phyloP scores from a whole-genome alignment of 352 stramenopile species.

The Lagenidium giganteum region DNA sequence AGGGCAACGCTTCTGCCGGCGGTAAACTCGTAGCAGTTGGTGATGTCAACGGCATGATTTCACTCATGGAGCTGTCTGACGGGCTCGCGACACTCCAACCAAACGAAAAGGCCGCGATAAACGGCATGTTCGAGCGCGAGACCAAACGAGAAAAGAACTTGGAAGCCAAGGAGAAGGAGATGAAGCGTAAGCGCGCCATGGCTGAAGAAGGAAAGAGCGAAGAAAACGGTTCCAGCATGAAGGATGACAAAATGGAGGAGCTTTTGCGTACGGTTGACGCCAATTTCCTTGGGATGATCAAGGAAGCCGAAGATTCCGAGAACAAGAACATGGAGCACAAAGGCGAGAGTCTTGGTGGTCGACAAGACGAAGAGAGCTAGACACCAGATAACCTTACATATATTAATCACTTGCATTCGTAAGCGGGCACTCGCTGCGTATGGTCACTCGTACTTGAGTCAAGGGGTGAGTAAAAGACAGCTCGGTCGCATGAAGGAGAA shows the following conservation, averaged over 20 bases:
- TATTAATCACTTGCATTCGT: constrained; percentile 1
- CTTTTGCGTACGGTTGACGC: constrained; percentile 90
- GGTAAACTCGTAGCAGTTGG: constrained; percentile 94
- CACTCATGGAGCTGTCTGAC: constrained; percentile 94
- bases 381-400: neutral
- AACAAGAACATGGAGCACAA: constrained; percentile 89
- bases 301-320: constrained; percentile 91
- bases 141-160: constrained; percentile 97
- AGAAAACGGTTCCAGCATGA: constrained; percentile 42
- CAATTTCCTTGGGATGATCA: constrained; percentile 95
- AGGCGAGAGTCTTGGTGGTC: constrained; percentile 27
- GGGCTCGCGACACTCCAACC: constrained; percentile 85
- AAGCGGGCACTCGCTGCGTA: neutral
- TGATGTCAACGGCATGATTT: constrained; percentile 95
- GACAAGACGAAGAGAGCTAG: constrained; percentile 26
- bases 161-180: constrained; percentile 86
- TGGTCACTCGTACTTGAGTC: constrained; percentile 1
- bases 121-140: constrained; percentile 95
- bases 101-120: constrained; percentile 94
- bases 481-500: constrained; percentile 18
- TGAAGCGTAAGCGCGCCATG: constrained; percentile 76
- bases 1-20: constrained; percentile 84
- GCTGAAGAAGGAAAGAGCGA: constrained; percentile 81
- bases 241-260: constrained; percentile 94
- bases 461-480: constrained; percentile 12